Conservation (phyloP, 2,329 filamentous ascomycete genomes). For the Alternaria gansuensis region DNA sequence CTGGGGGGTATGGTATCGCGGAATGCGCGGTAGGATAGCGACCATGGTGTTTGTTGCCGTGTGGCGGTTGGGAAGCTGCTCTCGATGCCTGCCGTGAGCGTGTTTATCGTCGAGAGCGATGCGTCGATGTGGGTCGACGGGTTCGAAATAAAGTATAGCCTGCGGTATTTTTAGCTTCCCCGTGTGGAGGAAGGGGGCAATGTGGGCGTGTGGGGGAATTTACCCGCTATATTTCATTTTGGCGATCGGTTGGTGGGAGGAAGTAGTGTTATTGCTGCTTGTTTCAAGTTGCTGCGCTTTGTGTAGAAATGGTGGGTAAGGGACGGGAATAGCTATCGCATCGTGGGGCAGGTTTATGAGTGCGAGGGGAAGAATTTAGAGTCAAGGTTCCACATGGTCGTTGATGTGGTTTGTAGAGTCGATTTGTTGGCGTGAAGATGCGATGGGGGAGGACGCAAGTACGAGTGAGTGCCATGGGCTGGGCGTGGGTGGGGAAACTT, state of each 20-base stretch:
- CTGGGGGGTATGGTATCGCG: constrained; percentile 41
- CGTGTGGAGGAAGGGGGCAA: neutral
- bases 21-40: constrained; percentile 46
- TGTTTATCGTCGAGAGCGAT: constrained; percentile 32
- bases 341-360: neutral
- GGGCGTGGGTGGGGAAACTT: constrained; percentile 2
- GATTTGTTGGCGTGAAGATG: neutral
- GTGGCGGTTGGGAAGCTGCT: constrained; percentile 35
- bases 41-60: constrained; percentile 36
- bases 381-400: neutral
- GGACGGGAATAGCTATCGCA: neutral
- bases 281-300: neutral
- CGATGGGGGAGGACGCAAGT: neutral
- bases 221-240: constrained; percentile 36
- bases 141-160: constrained; percentile 48
- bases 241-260: neutral
- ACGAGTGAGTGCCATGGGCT: neutral
- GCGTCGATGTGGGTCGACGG: constrained; percentile 35
- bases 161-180: constrained; percentile 16
- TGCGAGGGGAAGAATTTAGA: neutral
- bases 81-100: constrained; percentile 43
- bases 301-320: neutral
- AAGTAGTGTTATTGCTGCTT: neutral
- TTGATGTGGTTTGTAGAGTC: neutral
- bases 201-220: neutral